Evolutionary conservation across 106 monocot species (phyloP).

Genomic region (Allium cepa): DNA sequence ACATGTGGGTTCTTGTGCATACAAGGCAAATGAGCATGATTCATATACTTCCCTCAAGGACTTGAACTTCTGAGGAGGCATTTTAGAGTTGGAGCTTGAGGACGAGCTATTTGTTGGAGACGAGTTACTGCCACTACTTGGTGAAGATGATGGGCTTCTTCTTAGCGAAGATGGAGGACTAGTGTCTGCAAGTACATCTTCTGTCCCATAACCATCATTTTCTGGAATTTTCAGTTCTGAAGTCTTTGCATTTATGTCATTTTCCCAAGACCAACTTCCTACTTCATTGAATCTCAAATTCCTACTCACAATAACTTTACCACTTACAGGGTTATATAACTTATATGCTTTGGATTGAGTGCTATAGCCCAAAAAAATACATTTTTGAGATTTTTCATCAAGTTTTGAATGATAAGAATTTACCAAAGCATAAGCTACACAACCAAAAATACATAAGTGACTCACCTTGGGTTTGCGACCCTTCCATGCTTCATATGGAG

Average conservation of each 20-base stretch:
- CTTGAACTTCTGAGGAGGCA: no score
- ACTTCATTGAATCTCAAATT: constrained; percentile 6
- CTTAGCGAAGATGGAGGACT: neutral
- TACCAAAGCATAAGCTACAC: constrained; percentile 1
- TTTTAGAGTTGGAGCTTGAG: no score
- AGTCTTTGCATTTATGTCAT: neutral
- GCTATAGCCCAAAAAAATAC: constrained; percentile 6
- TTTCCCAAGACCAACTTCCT: neutral
- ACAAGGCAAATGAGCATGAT: no score
- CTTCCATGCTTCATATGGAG: constrained; percentile 2
- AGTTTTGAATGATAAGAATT: neutral
- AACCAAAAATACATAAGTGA: constrained; percentile 1
- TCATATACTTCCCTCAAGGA: no score
- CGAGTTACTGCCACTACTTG: neutral
- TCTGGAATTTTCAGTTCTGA: neutral
- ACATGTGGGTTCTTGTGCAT: no score
- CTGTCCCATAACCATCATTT: neutral
- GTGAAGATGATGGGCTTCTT: neutral
- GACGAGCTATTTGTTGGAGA: no score
- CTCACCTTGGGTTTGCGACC: neutral
- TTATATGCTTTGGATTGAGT: constrained; percentile 4
- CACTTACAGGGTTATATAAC: neutral
- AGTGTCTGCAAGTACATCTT: neutral
- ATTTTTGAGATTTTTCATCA: neutral
- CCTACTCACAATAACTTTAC: neutral